Conservation (phyloP, 768 basidiomycete species). For the Podaxis sp. region DNA sequence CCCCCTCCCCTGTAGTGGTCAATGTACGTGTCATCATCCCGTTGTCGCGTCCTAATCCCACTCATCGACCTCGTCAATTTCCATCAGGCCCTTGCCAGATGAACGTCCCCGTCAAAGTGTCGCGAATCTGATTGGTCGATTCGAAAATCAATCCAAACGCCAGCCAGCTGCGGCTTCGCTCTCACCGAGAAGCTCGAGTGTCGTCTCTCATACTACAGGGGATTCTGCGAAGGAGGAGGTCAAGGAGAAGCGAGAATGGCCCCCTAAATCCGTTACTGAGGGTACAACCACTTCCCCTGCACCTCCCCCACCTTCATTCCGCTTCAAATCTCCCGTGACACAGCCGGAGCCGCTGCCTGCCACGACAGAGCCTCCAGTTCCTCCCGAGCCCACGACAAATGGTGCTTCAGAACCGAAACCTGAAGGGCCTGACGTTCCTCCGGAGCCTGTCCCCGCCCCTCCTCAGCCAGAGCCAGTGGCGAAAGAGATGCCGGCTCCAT, state of each 20-base stretch:
- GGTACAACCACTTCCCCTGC: not conserved
- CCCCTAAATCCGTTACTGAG: conserved; percentile 43
- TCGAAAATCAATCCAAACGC: conserved; percentile 79
- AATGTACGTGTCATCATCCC: conserved; percentile 31
- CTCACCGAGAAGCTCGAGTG: conserved; percentile 63
- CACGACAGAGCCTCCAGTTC: not conserved
- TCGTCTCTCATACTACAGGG: conserved; percentile 58
- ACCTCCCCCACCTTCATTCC: not conserved
- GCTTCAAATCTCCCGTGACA: conserved; percentile 9
- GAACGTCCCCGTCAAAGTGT: conserved; percentile 85
- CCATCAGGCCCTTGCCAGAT: conserved; percentile 79
- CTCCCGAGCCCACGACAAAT: conserved; percentile 3
- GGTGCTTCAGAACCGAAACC: not conserved
- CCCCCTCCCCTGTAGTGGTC: conserved; percentile 18
- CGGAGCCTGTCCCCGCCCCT: conserved; percentile 20
- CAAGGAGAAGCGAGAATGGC: conserved; percentile 79
- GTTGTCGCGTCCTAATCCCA: conserved; percentile 18
- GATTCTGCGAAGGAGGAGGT: conserved; percentile 66
- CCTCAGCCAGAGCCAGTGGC: conserved; percentile 18
- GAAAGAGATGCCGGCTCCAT: not conserved
- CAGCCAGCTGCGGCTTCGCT: conserved; percentile 31
- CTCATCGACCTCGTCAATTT: conserved; percentile 17
- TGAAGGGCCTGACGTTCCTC: conserved; percentile 2
- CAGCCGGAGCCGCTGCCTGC: not conserved
- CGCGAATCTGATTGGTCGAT: conserved; percentile 87